A percentile compares a stretch with the other conserved stretches of the same genome.
Evolutionary conservation across 768 basidiomycete genomes (phyloP).

Genomic region (Pleurotus tuber-regium): DNA sequence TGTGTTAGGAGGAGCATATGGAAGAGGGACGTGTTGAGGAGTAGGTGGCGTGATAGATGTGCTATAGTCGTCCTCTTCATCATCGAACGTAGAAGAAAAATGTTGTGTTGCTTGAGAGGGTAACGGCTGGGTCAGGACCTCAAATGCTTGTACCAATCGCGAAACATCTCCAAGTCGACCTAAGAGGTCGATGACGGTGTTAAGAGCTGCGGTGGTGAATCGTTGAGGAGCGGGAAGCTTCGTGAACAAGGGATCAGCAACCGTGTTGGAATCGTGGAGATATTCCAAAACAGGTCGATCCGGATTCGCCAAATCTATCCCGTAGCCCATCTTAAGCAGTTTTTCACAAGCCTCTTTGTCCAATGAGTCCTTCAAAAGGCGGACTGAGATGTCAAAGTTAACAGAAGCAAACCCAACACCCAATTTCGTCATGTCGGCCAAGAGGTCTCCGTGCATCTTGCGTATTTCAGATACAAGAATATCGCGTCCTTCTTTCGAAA

Average conservation of each 20-base stretch:
- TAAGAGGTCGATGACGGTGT: constrained; percentile 70
- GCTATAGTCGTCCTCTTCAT: constrained; percentile 61
- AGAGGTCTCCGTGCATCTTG: constrained; percentile 44
- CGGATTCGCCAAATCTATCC: constrained; percentile 72
- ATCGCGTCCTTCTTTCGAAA: constrained; percentile 33
- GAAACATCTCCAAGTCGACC: constrained; percentile 59
- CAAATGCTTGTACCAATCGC: constrained; percentile 72
- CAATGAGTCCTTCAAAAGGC: constrained; percentile 65
- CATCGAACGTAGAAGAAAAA: constrained; percentile 57
- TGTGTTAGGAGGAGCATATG: constrained; percentile 56
- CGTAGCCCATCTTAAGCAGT: constrained; percentile 69
- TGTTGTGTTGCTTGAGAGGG: constrained; percentile 44
- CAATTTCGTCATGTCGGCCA: constrained; percentile 55
- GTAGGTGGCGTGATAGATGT: constrained; percentile 33
- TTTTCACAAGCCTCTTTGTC: constrained; percentile 54
- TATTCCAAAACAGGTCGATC: constrained; percentile 62
- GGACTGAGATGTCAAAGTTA: constrained; percentile 64
- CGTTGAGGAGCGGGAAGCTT: constrained; percentile 33
- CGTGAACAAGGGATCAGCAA: background rate
- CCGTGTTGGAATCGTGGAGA: constrained; percentile 17
- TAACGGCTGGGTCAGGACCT: constrained; percentile 73
- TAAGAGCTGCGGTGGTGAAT: constrained; percentile 65
- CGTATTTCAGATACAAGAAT: constrained; percentile 24
- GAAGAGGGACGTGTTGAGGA: constrained; percentile 34
- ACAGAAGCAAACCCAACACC: constrained; percentile 50